Evolutionary conservation across 305 asterid genomes (phyloP), one percentile per base, ranked within the genome.

Genomic region (Euphrasia arctica): DNA sequence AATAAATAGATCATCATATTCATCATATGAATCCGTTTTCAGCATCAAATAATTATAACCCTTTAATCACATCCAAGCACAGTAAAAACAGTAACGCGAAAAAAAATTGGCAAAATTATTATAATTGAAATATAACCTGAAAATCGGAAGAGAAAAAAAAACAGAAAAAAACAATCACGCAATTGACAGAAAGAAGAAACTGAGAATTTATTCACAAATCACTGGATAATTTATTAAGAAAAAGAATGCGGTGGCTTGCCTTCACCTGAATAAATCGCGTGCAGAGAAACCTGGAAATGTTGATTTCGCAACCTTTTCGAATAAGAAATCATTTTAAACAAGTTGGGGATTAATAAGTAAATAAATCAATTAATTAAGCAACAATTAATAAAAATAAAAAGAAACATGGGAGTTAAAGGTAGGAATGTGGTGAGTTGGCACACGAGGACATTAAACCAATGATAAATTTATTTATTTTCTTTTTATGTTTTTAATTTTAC

Each of bases 201-300:
- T 54, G 5, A 9, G 55, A 58, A n/a, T 45, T 42, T 54, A 15
- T 36, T 14, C 54, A 22, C 54, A 2, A 52, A 64, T 56, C 15
- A 59, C 32, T 60, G 58, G 9, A 36, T 45, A 32, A 14, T 39
- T 39, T 6, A 39, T 7, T 7, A 39, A 5, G 14, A 49, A 18
- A 50, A 31, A 45, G 49, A 28, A 64, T 60, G 51, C 63, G 61
- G 58, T 52, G 4, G 58, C 32, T 54, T 52, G 4, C 32, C 32
- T 54, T 54, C 25, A 54, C 34, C 34, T 54, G 58, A 63, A 51
- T 54, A 54, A 45, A 62, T 56, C 65, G 80, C 77, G 71, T 27
- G 74, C 72, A 50, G 51, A 54, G 57, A 63, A 70, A 74, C 64
- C 74, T 48, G 52, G n/a, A 72, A 57, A 57, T 41, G 75, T 49